Evolutionary conservation across 108 stramenopile genomes (phyloP), one percentile per base, ranked within the genome.

Genomic region (Aurantiochytrium sp.): DNA sequence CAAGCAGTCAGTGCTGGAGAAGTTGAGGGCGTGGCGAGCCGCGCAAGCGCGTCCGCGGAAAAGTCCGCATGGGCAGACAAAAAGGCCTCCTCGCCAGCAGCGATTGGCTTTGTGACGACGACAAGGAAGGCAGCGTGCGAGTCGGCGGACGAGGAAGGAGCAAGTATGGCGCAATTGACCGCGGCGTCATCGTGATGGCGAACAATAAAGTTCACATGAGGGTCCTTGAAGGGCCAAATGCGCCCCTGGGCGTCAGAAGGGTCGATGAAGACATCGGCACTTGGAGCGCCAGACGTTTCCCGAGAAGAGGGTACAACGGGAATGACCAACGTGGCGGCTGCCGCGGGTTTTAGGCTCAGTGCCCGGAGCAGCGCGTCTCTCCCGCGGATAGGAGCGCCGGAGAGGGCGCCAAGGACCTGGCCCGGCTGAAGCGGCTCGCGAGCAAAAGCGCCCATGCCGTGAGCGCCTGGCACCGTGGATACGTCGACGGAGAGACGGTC

Each of bases 381-480:
- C 0, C 59, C 59, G 34, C 27, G 27, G 27, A 81, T 6, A 22
- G 6, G 39, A 37, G 21, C 30, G 6, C 73, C 73, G 42, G n/a
- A 12, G 73, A 81, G 45, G 39, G 17, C 24, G 27, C 73, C 73
- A n/a, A 81, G 45, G 45, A 48, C n/a, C n/a, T 41, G 45, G 73
- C 73, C 73, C 45, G 36, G 42, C 30, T n/a, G 1, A 12, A 81
- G 45, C 10, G 12, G 42, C 39, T 48, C 73, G 3, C 73, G 73
- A 12, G 73, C 73, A 42, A 81, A 81, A 17, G 73, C 73, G n/a
- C 73, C 73, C 39, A 81, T 41, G n/a, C 73, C 73, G 10, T 27
- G 27, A 2, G 73, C 73, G 45, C 39, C 73, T 6, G 6, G 6
- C 24, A 15, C 22, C 73, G 45, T 39, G 45, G 73, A 81, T 24